phyloP scores from a whole-genome alignment of 225 moss, liverwort and hornwort species.

The Neckera pumila region DNA sequence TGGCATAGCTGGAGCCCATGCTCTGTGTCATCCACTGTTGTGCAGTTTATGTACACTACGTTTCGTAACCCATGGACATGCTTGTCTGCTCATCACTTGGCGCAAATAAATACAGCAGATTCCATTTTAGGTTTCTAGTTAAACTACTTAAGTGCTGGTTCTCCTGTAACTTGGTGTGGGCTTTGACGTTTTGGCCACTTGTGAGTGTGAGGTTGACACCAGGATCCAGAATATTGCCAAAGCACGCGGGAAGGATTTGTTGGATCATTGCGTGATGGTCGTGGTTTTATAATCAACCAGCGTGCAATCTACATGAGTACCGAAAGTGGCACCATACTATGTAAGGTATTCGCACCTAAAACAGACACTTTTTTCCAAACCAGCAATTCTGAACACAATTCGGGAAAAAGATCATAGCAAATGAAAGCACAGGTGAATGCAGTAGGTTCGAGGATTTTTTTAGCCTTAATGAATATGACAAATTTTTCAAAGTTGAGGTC shows the following conservation, averaged over 20 bases:
- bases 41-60: slow-evolving; percentile 32
- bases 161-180: not conserved
- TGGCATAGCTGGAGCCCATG: slow-evolving; percentile 17
- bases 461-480: no score
- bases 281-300: not conserved
- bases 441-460: not conserved
- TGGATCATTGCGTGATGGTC: not conserved
- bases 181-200: not conserved
- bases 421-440: not conserved
- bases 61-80: slow-evolving; percentile 6
- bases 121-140: not conserved
- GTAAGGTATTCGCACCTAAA: not conserved
- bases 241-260: not conserved
- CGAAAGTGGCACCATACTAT: not conserved
- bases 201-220: not conserved
- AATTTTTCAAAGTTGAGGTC: not conserved
- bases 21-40: slow-evolving; percentile 3
- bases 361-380: not conserved
- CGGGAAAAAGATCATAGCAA: not conserved
- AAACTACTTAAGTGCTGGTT: not conserved
- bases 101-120: slow-evolving; percentile 18
- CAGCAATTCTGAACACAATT: not conserved
- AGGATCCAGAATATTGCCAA: not conserved
- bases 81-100: slow-evolving; percentile 11
- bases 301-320: not conserved